Base-by-base conservation (phyloP, 352 stramenopile genomes). In the Pythium apleroticum region DNA sequence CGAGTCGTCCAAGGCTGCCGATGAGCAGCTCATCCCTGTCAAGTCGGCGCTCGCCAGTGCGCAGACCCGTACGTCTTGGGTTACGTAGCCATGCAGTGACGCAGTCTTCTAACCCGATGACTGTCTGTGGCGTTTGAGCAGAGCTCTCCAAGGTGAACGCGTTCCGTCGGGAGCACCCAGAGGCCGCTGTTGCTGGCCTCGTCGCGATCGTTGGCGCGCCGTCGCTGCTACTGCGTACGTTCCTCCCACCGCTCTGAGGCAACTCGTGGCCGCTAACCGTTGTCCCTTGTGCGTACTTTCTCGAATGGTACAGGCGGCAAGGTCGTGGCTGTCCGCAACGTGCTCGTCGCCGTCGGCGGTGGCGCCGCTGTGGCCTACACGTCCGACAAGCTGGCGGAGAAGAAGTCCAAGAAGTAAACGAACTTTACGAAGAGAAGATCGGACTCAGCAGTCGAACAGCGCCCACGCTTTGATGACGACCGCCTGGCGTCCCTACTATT, bases 101-200 rank as follows among this genome's bases (percentile, higher is more conserved):
- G 31, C 31, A 56, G 17, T 20, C n/a, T 49, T 20, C 19, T 65
- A 37, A 28, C 59, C 7, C 56, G 10, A 0, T 63, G 15, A 20
- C 24, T 22, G 4, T 24, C 62, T 35, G 12, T 60, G 48, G 22
- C 25, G 24, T 37, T 27, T 31, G 30, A 27, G 31, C 64, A 93
- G 84, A 91, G 59, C 66, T 90, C 37, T n/a, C 73, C 57, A 93
- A 93, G 62, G 70, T 72, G 41, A 90, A 93, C 62, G 77, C 80
- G 58, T 91, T 93, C 73, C 84, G 81, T 63, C 79, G 79, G 46
- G 78, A 86, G 25, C 79, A 93, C 71, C 82, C 82, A 10, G 82
- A 89, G 60, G 71, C 82, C 8, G 80, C 82, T 39, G 71, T 86
- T 7, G 77, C 73, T 1, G 82, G 80, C 31, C 67, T 93, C 30